Evolutionary conservation across 1,284 basidiomycete genomes (phyloP).

Genomic region (Apiotrichum laibachii): DNA sequence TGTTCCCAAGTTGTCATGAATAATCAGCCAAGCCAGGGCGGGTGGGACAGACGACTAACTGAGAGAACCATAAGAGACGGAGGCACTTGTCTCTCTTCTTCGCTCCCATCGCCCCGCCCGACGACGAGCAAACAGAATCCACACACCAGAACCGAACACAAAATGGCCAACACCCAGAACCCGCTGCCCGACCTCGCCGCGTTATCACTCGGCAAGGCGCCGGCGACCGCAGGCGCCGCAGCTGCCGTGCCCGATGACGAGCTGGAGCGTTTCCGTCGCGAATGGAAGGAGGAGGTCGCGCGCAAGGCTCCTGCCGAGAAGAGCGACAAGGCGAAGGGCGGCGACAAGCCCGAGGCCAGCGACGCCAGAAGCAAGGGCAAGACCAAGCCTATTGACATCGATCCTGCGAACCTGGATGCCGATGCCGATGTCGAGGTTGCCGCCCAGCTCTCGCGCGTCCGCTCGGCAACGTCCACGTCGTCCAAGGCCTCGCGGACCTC

Average conservation of each 20-base stretch:
- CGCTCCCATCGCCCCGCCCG: too few species aligned
- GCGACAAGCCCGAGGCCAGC: background rate
- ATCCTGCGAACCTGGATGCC: background rate
- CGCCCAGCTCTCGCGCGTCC: slow-evolving; percentile 9
- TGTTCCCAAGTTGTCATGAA: background rate
- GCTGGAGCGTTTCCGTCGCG: slow-evolving; percentile 65
- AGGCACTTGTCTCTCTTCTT: too few species aligned
- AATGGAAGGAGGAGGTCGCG: slow-evolving; percentile 68
- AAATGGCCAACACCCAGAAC: background rate
- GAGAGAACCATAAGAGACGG: too few species aligned
- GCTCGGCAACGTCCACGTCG: background rate
- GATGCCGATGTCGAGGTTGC: slow-evolving; percentile 4
- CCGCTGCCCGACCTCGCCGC: too few species aligned
- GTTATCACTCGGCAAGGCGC: too few species aligned
- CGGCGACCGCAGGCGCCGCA: background rate
- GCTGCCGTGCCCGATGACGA: slow-evolving; percentile 52
- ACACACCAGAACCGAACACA: background rate
- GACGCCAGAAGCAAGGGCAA: slow-evolving; percentile 3
- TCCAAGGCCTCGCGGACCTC: background rate
- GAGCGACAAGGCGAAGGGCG: background rate
- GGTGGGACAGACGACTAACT: too few species aligned
- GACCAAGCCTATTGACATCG: background rate
- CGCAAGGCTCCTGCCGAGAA: background rate
- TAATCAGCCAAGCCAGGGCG: too few species aligned
- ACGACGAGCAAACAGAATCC: too few species aligned